A percentile compares a stretch with the other conserved stretches of the same genome.
phyloP scores from a whole-genome alignment of 805 yeast genomes.

The Metschnikowia continentalis region DNA sequence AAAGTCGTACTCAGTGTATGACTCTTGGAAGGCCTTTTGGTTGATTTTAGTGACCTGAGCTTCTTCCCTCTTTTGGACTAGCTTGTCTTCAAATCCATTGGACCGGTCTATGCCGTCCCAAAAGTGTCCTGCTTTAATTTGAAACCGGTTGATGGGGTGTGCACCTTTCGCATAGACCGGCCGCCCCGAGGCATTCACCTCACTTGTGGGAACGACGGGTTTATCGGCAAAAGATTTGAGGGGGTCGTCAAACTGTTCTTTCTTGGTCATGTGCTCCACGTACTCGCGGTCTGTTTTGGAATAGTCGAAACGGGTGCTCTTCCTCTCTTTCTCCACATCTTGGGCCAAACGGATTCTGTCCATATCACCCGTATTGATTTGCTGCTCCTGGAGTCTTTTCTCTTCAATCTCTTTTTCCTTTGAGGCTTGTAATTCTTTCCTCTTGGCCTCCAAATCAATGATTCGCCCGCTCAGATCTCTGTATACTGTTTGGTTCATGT shows the following conservation, averaged over 20 bases:
- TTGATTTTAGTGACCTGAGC: constrained; percentile 11
- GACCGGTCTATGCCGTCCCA: constrained; percentile 95
- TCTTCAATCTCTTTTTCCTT: constrained; percentile 4
- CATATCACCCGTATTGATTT: constrained; percentile 13
- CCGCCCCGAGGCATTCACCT: constrained; percentile 38
- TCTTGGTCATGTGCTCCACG: constrained; percentile 28
- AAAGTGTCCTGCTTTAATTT: constrained; percentile 69
- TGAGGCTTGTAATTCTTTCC: constrained; percentile 13
- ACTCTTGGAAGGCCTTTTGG: constrained; percentile 11
- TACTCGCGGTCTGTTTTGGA: constrained; percentile 36
- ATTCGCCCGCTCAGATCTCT: constrained; percentile 33
- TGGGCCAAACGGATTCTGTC: constrained; percentile 15
- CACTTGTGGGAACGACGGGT: constrained; percentile 8
- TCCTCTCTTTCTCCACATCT: constrained; percentile 12
- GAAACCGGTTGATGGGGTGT: constrained; percentile 67
- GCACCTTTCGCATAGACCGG: constrained; percentile 49
- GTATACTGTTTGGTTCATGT: constrained; percentile 33
- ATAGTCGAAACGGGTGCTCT: constrained; percentile 29
- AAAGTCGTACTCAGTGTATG: constrained; percentile 18
- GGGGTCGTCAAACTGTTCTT: constrained; percentile 60
- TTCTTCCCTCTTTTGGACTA: constrained; percentile 42
- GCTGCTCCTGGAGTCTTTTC: constrained; percentile 11
- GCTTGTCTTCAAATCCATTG: constrained; percentile 74
- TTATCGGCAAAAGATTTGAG: constrained; percentile 41
- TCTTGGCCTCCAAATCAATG: constrained; percentile 20